Evolutionary conservation across 768 basidiomycete species (phyloP).

Genomic region (Phylloporus sp.): DNA sequence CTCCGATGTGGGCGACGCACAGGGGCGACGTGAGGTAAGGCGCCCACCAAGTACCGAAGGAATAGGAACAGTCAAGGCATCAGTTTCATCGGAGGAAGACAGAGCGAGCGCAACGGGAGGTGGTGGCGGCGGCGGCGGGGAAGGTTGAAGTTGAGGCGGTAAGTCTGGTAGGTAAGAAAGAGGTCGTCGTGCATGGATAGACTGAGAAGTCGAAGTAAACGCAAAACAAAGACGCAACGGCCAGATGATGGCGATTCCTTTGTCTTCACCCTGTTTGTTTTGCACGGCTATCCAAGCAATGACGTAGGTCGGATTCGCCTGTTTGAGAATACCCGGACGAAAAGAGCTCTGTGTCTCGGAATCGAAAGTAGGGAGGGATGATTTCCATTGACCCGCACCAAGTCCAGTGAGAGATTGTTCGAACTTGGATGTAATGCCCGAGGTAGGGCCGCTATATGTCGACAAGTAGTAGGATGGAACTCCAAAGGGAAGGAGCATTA

Average conservation of each 20-base stretch:
- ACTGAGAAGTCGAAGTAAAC: constrained; percentile 35
- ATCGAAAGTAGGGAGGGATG: background rate
- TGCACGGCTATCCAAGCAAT: constrained; percentile 73
- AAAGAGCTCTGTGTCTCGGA: constrained; percentile 21
- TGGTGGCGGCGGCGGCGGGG: constrained; percentile 39
- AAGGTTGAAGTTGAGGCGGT: constrained; percentile 56
- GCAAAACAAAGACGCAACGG: constrained; percentile 55
- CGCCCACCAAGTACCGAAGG: constrained; percentile 16
- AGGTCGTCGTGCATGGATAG: constrained; percentile 35
- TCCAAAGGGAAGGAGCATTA: constrained; percentile 64
- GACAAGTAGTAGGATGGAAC: constrained; percentile 70
- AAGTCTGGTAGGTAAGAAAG: constrained; percentile 59
- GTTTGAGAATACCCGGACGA: constrained; percentile 16
- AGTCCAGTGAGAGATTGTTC: constrained; percentile 56
- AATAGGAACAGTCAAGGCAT: background rate
- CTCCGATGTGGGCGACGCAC: constrained; percentile 36
- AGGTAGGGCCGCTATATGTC: constrained; percentile 64
- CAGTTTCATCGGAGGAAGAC: constrained; percentile 14
- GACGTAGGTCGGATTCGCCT: constrained; percentile 38
- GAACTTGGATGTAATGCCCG: constrained; percentile 59
- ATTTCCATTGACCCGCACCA: constrained; percentile 53
- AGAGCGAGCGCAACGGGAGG: constrained; percentile 27
- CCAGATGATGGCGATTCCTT: constrained; percentile 71
- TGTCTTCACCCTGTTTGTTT: constrained; percentile 76
- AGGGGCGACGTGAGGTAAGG: constrained; percentile 30